A percentile compares a stretch with the other conserved stretches of the same genome.
Evolutionary conservation across 192 early-diverging fungal species (phyloP).

Genomic region (Entomortierella lignicola): DNA sequence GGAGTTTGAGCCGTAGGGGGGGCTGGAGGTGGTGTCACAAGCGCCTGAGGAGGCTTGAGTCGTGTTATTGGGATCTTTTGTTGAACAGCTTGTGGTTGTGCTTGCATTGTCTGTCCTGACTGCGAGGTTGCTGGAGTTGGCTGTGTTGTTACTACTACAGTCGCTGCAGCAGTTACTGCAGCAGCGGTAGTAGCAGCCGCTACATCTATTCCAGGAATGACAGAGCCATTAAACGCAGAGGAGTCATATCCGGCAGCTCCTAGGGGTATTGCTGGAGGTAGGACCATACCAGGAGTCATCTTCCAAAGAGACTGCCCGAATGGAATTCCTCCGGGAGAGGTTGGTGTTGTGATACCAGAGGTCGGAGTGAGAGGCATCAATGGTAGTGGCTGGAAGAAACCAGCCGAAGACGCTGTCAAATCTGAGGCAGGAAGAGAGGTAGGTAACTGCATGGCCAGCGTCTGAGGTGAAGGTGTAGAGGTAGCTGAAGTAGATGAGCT

Average conservation of each 20-base stretch:
- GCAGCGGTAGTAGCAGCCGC: too few relatives aligned
- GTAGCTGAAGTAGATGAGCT: conserved; percentile 25
- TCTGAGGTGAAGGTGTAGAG: conserved; percentile 39
- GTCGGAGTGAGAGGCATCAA: conserved; percentile 31
- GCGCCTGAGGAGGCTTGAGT: conserved; percentile 54
- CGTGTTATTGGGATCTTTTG: conserved; percentile 63
- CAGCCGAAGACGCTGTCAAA: conserved; percentile 34
- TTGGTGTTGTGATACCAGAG: conserved; percentile 1
- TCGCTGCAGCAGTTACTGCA: neutral
- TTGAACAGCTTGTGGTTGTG: conserved; percentile 17
- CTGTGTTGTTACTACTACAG: conserved; percentile 2
- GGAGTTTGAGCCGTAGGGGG: conserved; percentile 20
- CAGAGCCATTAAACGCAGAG: conserved; percentile 21
- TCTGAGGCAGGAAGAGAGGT: conserved; percentile 12
- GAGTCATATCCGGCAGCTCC: conserved; percentile 43
- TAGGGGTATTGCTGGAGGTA: conserved; percentile 28
- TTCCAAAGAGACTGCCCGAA: conserved; percentile 47
- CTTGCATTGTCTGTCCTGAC: neutral
- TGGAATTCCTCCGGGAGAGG: conserved; percentile 28
- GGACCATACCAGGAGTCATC: conserved; percentile 42
- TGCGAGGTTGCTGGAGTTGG: conserved; percentile 9
- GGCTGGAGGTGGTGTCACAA: conserved; percentile 34
- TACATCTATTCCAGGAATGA: conserved; percentile 24
- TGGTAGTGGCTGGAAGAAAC: conserved; percentile 40
- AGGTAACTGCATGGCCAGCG: conserved; percentile 25